Evolutionary conservation across 805 yeast species (phyloP), one percentile per base, ranked within the genome.

Genomic region (Saturnispora serradocipensis): DNA sequence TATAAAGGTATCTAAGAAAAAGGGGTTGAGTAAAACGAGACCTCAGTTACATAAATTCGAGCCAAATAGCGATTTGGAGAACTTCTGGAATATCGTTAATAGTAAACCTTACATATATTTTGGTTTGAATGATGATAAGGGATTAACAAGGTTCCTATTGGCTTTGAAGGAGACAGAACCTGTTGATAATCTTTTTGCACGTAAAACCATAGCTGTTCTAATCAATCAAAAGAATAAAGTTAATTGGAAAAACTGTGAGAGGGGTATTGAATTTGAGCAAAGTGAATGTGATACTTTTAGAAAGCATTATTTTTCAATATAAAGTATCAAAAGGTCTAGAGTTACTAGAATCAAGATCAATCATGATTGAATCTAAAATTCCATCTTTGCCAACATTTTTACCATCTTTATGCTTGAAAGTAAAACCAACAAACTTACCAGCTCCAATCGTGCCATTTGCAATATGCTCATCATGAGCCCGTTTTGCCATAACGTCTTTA

Each of bases 401-500:
- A 56, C 78, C 77, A 51, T 71, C 69, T 61, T 82, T 86, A 67
- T 95, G 99, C 68, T 88, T 86, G 72, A 88, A 93, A 1, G 99
- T 93, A 68, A 93, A 93, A 0, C 99, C 99, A 53, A 91, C 88
- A 65, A 93, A 86, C 61, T 84, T 84, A 32, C 78, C 81, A 22
- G 81, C 72, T 51, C 77, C 74, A 43, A 76, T 76, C 30, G 78
- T 76, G 63, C 78, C 71, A 48, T 84, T 90, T 34, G 93, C 85
- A 63, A 90, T 69, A 56, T 76, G 81, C 65, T 90, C 97, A 61
- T 87, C 84, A 56, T 86, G 87, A 28, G 79, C 87, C 61, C 88
- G 88, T 70, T 96, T 86, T 56, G 91, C 95, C 74, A 93, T 83
- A 13, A 93, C 99, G 62, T 93, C 99, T 61, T 93, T 91, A 71